Conservation (phyloP, 176 grass and related monocot species). For the Juncus effusus region DNA sequence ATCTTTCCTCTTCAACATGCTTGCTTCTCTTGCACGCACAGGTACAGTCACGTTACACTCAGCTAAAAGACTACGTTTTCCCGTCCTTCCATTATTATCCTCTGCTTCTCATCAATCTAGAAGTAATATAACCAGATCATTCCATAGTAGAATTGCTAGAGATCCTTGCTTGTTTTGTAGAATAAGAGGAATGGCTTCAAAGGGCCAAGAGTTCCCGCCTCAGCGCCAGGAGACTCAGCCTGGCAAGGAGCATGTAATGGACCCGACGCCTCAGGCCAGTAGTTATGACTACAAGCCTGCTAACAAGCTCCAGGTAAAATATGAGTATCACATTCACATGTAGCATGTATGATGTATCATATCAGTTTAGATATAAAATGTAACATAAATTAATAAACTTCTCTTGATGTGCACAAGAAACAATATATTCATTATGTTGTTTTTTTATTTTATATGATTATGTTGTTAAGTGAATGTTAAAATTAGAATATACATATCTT, state of each 20-base stretch:
- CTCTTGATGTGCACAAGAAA: not conserved
- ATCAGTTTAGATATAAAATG: not conserved
- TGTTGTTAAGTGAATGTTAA: not conserved
- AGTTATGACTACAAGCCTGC: conserved; percentile 52
- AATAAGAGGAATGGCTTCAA: conserved; percentile 53
- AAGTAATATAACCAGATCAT: no score
- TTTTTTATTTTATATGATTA: not conserved
- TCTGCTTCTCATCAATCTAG: no score
- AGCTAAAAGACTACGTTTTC: no score
- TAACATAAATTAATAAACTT: no score
- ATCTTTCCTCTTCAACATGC: no score
- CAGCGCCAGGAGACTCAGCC: conserved; percentile 59
- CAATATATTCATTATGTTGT: not conserved
- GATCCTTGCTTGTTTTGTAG: not conserved
- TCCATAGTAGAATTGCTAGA: no score
- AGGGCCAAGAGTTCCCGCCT: conserved; percentile 39
- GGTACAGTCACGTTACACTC: no score
- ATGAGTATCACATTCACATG: not conserved
- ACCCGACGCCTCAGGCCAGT: conserved; percentile 44
- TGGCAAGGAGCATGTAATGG: conserved; percentile 64
- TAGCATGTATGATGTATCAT: not conserved
- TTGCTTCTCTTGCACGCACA: no score
- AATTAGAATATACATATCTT: no score
- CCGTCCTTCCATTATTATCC: no score
- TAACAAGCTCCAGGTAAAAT: conserved; percentile 46